Conservation (phyloP, 208 protist species). For the Leishmania braziliensis region DNA sequence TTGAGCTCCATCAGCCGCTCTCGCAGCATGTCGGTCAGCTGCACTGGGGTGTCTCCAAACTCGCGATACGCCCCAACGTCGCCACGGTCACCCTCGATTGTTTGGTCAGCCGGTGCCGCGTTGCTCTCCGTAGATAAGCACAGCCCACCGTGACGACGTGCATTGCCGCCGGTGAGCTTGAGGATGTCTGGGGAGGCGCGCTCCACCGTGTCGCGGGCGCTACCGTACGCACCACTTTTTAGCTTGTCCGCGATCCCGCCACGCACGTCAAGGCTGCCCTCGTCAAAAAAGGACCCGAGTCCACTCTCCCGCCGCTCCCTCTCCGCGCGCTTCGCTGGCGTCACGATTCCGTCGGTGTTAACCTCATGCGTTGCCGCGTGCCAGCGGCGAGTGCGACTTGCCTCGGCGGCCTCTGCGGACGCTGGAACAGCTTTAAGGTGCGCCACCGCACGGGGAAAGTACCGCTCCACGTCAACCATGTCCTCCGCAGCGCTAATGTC, state of each 20-base stretch:
- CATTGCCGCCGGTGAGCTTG: conserved; percentile 64
- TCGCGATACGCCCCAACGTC: conserved; percentile 26
- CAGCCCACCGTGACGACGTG: conserved; percentile 50
- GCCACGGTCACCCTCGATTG: conserved; percentile 56
- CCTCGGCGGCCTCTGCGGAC: conserved; percentile 33
- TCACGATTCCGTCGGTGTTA: conserved; percentile 60
- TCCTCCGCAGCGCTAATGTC: conserved; percentile 50
- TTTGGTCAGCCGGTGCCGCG: conserved; percentile 68
- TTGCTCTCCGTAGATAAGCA: conserved; percentile 62
- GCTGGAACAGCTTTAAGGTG: conserved; percentile 55
- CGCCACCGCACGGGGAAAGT: conserved; percentile 69
- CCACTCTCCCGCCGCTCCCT: conserved; percentile 26
- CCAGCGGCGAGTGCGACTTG: conserved; percentile 43
- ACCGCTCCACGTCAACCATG: conserved; percentile 64
- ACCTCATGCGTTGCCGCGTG: conserved; percentile 52
- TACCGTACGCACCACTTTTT: conserved; percentile 13
- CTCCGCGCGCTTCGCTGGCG: conserved; percentile 10
- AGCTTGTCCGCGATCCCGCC: conserved; percentile 31
- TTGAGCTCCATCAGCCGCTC: conserved; percentile 91
- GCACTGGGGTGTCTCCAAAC: conserved; percentile 83
- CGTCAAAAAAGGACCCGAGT: conserved; percentile 71
- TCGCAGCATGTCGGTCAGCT: conserved; percentile 89
- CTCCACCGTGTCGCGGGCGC: conserved; percentile 23
- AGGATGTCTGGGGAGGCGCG: conserved; percentile 71
- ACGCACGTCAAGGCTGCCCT: conserved; percentile 79